These are phyloP conservation scores for Yamadazyma taylorii DNA, from an alignment of 1,139 yeast species.

Conservation along the genomic window DNA sequence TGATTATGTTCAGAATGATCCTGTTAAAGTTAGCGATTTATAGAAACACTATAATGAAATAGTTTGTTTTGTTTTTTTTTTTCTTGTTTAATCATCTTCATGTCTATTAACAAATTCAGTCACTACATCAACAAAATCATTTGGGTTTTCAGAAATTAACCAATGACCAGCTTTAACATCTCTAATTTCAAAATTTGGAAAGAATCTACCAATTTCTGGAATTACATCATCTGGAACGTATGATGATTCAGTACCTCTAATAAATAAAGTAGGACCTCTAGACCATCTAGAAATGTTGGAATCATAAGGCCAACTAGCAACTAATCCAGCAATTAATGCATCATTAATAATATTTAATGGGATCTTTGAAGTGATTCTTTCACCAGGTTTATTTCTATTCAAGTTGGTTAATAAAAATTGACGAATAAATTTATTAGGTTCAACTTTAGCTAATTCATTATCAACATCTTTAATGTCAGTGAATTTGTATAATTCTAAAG, in stretches of 20 bases:
- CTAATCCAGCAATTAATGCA: conserved; percentile 58
- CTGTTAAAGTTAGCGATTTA: conserved; percentile 40
- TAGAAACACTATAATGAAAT: background rate
- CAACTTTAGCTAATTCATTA: conserved; percentile 59
- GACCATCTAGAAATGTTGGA: conserved; percentile 55
- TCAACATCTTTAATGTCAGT: conserved; percentile 68
- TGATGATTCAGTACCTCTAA: conserved; percentile 74
- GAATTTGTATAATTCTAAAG: conserved; percentile 44
- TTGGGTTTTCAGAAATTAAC: conserved; percentile 80
- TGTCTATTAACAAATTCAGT: conserved; percentile 58
- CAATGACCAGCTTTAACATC: conserved; percentile 91
- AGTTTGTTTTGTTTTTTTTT: background rate
- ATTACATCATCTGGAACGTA: conserved; percentile 87
- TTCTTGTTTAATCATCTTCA: conserved; percentile 39
- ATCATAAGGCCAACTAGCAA: conserved; percentile 79
- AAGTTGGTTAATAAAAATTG: conserved; percentile 79
- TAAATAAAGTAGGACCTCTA: conserved; percentile 68
- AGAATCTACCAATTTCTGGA: conserved; percentile 71
- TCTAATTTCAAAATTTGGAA: conserved; percentile 72
- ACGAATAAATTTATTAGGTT: conserved; percentile 59
- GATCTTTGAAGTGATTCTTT: conserved; percentile 47
- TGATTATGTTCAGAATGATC: conserved; percentile 54
- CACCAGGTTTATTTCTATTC: conserved; percentile 43
- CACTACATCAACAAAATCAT: conserved; percentile 60
- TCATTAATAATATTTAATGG: conserved; percentile 71